phyloP scores from a whole-genome alignment of 805 yeast genomes.

The Kuraishia borneana region DNA sequence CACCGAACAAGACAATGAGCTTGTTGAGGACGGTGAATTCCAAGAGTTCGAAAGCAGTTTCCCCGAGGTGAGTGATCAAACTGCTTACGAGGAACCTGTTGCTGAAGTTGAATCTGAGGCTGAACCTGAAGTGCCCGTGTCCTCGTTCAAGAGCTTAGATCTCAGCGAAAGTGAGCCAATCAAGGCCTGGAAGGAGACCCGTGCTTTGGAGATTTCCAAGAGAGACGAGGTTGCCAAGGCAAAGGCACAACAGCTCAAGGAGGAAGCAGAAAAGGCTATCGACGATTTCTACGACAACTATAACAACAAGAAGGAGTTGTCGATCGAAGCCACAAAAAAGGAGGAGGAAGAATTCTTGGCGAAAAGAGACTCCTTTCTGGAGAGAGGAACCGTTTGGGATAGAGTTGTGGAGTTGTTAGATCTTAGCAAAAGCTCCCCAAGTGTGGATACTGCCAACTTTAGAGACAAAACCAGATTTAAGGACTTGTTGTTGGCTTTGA shows the following conservation, averaged over 20 bases:
- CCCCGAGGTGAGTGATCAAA: constrained; percentile 40
- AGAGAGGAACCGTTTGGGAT: constrained; percentile 43
- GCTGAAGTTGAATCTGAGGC: constrained; percentile 5
- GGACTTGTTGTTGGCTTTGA: constrained; percentile 36
- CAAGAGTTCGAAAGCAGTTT: constrained; percentile 54
- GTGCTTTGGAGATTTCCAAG: constrained; percentile 66
- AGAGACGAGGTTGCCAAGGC: constrained; percentile 63
- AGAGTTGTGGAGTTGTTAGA: constrained; percentile 33
- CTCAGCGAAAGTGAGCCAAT: constrained; percentile 46
- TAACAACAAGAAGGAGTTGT: constrained; percentile 69
- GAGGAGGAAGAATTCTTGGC: constrained; percentile 65
- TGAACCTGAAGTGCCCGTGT: constrained; percentile 12
- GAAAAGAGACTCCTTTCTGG: constrained; percentile 58
- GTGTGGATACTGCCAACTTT: constrained; percentile 17
- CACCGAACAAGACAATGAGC: constrained; percentile 48
- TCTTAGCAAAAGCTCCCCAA: constrained; percentile 21
- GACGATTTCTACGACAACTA: constrained; percentile 91
- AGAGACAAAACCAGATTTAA: constrained; percentile 46
- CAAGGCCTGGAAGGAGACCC: constrained; percentile 72
- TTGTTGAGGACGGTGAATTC: constrained; percentile 31
- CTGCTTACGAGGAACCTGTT: constrained; percentile 8
- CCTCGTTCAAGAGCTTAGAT: constrained; percentile 23
- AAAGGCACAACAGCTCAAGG: constrained; percentile 55
- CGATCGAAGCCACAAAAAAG: constrained; percentile 46
- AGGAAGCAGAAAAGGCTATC: constrained; percentile 70